Conservation (phyloP, 2,329 filamentous ascomycete species). For the Colletotrichum brevisporum region DNA sequence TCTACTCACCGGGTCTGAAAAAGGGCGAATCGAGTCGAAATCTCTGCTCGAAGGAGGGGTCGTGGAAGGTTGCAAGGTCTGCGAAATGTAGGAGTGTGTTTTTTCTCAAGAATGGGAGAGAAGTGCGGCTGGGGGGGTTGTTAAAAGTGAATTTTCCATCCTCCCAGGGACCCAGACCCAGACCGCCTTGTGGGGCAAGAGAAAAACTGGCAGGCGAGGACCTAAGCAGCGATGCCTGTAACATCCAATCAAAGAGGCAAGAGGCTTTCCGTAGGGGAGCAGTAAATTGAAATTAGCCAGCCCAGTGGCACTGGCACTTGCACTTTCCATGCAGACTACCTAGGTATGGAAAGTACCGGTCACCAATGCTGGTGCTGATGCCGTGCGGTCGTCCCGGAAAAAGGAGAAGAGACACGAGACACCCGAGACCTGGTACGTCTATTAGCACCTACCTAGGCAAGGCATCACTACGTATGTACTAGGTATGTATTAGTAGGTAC, state of each 20-base stretch:
- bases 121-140: conserved; percentile 23
- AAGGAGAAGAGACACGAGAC: neutral
- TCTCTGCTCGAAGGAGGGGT: conserved; percentile 34
- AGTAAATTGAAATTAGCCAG: neutral
- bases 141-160: conserved; percentile 31
- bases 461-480: too few relatives aligned
- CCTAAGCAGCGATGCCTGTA: conserved; percentile 9
- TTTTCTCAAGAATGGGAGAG: conserved; percentile 39
- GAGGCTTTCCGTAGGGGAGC: conserved; percentile 27
- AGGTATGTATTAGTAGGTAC: too few relatives aligned
- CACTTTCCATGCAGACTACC: neutral
- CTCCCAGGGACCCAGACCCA: conserved; percentile 7
- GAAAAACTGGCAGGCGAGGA: conserved; percentile 34
- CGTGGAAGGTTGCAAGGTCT: conserved; percentile 34
- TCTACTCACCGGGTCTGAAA: conserved; percentile 26
- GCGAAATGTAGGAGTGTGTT: conserved; percentile 32
- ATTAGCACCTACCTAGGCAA: too few relatives aligned
- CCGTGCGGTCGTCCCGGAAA: neutral
- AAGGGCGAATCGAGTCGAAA: conserved; percentile 20
- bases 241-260: conserved; percentile 38
- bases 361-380: neutral
- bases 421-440: too few relatives aligned
- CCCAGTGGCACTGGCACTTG: neutral
- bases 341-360: neutral
- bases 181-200: conserved; percentile 39